Base-by-base conservation (phyloP, 371 early-diverging fungal species). In the Basidiobolus meristosporus region DNA sequence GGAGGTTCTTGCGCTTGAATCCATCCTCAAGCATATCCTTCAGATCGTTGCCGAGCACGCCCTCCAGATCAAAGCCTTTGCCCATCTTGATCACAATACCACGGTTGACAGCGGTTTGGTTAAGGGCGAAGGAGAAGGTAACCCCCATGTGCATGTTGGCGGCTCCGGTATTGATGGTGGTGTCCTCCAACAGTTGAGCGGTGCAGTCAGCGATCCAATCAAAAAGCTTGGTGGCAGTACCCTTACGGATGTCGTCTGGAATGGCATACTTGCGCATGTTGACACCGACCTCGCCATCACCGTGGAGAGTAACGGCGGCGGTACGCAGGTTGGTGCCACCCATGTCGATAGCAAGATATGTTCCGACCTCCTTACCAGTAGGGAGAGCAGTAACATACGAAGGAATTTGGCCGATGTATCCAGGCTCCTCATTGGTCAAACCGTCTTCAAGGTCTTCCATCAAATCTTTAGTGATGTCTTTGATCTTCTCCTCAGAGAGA, bases 251-350 rank as follows among this genome's bases (percentile, higher is more conserved):
- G 36, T 83, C 77, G 18, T 80, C 73, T 12, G 86, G 75, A 47
- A 93, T 77, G 39, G 73, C 66, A 54, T 70, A 79, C 60, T 84
- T 82, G 43, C 77, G 68, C 57, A 87, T 85, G 43, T 57, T 64
- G 31, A 78, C 67, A n/a, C 52, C 54, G 32, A 73, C 56, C 41
- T 73, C 59, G 39, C 84, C 79, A 43, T 68, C 59, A 31, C 90
- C 91, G 36, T 69, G 53, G 0, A 88, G 56, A 32, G 63, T 65
- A 21, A 85, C 80, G 37, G 75, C 73, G 45, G 81, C 77, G 4
- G 88, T 82, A 33, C 92, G 80, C 45, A 91, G 67, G 55, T 91
- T 86, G 46, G 89, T 84, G 31, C 92, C 95, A 38, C 91, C 92
- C 40, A 91, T 62, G 59, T 93, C 95, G 31, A 93, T 62, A 17